phyloP scores from a whole-genome alignment of 179 eudicot species.

The Dionaea muscipula region DNA sequence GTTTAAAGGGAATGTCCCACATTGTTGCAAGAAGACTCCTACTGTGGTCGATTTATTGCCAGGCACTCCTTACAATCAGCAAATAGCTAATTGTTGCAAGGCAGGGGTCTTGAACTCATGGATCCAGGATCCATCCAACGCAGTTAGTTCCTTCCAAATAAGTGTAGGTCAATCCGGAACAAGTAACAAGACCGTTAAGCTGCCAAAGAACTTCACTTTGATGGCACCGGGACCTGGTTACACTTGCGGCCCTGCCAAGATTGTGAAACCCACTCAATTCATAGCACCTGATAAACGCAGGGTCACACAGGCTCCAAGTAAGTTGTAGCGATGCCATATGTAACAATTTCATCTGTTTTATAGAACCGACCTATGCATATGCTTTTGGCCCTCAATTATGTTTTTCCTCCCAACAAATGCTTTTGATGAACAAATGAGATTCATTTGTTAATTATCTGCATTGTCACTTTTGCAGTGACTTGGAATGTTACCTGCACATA shows the following conservation, averaged over 20 bases:
- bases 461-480: constrained; percentile 23
- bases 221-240: constrained; percentile 40
- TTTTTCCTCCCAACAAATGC: too few species aligned
- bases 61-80: constrained; percentile 40
- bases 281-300: constrained; percentile 33
- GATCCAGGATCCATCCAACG: constrained; percentile 26
- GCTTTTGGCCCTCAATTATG: too few species aligned
- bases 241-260: constrained; percentile 37
- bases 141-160: constrained; percentile 30
- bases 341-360: too few species aligned
- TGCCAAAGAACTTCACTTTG: constrained; percentile 35
- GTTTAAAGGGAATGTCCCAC: constrained; percentile 31
- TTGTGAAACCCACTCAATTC: constrained; percentile 26
- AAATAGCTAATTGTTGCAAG: constrained; percentile 29
- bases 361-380: too few species aligned
- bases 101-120: constrained; percentile 28
- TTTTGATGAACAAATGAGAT: too few species aligned
- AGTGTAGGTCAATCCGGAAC: constrained; percentile 36
- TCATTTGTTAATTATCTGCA: background rate
- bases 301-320: constrained; percentile 41
- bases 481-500: constrained; percentile 38
- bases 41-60: constrained; percentile 31
- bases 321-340: constrained; percentile 4
- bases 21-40: constrained; percentile 32
- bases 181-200: constrained; percentile 27